Conservation (phyloP, 768 basidiomycete species). For the Serendipita vermifera region DNA sequence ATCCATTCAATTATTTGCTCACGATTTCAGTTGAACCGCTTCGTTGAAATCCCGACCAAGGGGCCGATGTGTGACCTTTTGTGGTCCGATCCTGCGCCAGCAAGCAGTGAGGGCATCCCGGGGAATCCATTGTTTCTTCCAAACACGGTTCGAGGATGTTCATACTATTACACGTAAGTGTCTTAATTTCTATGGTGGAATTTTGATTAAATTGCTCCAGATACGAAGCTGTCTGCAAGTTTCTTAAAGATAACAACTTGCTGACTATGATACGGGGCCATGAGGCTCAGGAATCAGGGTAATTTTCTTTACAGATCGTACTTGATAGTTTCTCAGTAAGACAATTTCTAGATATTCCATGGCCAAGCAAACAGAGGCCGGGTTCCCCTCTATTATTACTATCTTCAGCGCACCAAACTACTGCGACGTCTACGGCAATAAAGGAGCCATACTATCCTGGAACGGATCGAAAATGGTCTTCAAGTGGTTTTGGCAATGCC, state of each 20-base stretch:
- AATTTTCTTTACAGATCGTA: slow-evolving; percentile 17
- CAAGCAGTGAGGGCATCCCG: slow-evolving; percentile 40
- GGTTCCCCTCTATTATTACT: slow-evolving; percentile 93
- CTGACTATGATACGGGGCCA: slow-evolving; percentile 93
- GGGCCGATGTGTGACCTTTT: slow-evolving; percentile 89
- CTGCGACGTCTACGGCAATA: slow-evolving; percentile 92
- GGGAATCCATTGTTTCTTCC: slow-evolving; percentile 54
- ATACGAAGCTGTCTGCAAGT: slow-evolving; percentile 82
- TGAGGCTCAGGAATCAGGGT: slow-evolving; percentile 96
- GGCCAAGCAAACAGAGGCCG: slow-evolving; percentile 90
- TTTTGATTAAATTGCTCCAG: slow-evolving; percentile 22
- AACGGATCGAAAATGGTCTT: not conserved
- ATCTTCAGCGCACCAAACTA: slow-evolving; percentile 98
- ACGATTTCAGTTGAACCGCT: slow-evolving; percentile 64
- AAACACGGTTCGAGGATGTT: slow-evolving; percentile 82
- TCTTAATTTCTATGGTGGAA: not conserved
- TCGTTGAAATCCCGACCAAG: slow-evolving; percentile 82
- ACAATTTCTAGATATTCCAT: slow-evolving; percentile 55
- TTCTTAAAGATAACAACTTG: slow-evolving; percentile 81
- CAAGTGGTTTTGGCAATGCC: not conserved
- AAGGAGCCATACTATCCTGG: slow-evolving; percentile 54
- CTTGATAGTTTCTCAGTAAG: not conserved
- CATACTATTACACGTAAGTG: slow-evolving; percentile 81
- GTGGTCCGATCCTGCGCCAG: slow-evolving; percentile 74
- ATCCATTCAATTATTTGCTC: slow-evolving; percentile 2